Evolutionary conservation across 805 yeast genomes (phyloP).

Genomic region (Starmera amethionina): DNA sequence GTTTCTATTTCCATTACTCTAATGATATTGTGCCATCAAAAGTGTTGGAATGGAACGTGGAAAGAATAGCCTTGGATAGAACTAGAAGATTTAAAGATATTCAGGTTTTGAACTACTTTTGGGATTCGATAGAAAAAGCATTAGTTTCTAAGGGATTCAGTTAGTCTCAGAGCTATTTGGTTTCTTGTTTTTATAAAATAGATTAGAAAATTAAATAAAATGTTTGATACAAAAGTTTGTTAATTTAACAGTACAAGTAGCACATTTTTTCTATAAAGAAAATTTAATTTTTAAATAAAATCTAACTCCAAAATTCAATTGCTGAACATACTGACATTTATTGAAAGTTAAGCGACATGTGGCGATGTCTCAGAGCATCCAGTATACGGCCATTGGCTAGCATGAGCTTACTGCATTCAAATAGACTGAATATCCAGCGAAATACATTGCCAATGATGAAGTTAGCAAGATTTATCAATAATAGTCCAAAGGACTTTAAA

Average conservation of each 20-base stretch:
- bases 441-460: too few relatives aligned
- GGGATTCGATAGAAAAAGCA: conserved; percentile 75
- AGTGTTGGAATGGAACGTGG: conserved; percentile 83
- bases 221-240: too few relatives aligned
- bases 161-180: background rate
- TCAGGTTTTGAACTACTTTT: conserved; percentile 74
- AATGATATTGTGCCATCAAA: conserved; percentile 74
- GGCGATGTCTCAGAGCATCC: too few relatives aligned
- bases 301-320: too few relatives aligned
- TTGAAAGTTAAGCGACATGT: too few relatives aligned
- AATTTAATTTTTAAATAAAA: too few relatives aligned
- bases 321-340: too few relatives aligned
- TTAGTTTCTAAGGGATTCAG: conserved; percentile 52
- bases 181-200: background rate
- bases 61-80: conserved; percentile 68
- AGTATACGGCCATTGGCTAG: too few relatives aligned
- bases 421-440: too few relatives aligned
- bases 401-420: too few relatives aligned
- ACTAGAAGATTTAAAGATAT: conserved; percentile 79
- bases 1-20: conserved; percentile 66
- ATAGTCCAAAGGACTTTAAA: too few relatives aligned
- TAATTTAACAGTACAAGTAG: background rate
- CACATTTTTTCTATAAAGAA: background rate
- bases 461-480: too few relatives aligned
- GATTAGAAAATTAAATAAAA: background rate